A percentile compares a stretch with the other conserved stretches of the same genome.
These are phyloP conservation scores for Keqinozyma sinolaborantium DNA, from an alignment of 1,139 yeast genomes.

Conservation along the genomic window DNA sequence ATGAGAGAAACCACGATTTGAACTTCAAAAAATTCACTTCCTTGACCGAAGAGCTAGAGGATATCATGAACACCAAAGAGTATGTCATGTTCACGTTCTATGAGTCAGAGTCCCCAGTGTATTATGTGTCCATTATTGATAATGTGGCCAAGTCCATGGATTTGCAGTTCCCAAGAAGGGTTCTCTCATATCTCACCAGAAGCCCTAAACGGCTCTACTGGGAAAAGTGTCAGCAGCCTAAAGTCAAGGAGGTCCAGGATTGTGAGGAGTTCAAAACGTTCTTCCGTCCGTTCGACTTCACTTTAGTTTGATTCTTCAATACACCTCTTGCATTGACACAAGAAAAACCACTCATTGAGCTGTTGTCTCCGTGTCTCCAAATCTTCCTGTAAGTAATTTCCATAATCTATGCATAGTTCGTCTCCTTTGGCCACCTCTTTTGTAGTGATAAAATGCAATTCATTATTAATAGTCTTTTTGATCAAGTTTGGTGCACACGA, in stretches of 20 bases:
- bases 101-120: constrained; percentile 11
- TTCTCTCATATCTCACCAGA: constrained; percentile 56
- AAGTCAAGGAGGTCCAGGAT: constrained; percentile 56
- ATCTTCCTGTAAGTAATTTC: constrained; percentile 44
- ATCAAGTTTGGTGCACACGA: constrained; percentile 54
- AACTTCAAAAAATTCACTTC: constrained; percentile 33
- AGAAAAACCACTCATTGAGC: constrained; percentile 59
- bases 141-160: constrained; percentile 41
- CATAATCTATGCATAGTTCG: constrained; percentile 63
- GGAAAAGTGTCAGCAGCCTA: constrained; percentile 68
- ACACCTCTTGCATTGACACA: constrained; percentile 54
- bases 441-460: constrained; percentile 21
- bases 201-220: constrained; percentile 64
- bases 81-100: constrained; percentile 38
- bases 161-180: constrained; percentile 77
- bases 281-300: constrained; percentile 18
- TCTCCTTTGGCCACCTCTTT: constrained; percentile 35
- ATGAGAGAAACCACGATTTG: constrained; percentile 38
- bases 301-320: constrained; percentile 5
- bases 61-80: constrained; percentile 31
- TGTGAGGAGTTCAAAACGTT: constrained; percentile 54
- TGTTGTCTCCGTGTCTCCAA: constrained; percentile 40
- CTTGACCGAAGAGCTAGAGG: constrained; percentile 15
- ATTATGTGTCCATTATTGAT: constrained; percentile 22
- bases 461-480: constrained; percentile 19